Base-by-base conservation (phyloP, 1,139 yeast genomes). In the Casaregolazyma lundiana region DNA sequence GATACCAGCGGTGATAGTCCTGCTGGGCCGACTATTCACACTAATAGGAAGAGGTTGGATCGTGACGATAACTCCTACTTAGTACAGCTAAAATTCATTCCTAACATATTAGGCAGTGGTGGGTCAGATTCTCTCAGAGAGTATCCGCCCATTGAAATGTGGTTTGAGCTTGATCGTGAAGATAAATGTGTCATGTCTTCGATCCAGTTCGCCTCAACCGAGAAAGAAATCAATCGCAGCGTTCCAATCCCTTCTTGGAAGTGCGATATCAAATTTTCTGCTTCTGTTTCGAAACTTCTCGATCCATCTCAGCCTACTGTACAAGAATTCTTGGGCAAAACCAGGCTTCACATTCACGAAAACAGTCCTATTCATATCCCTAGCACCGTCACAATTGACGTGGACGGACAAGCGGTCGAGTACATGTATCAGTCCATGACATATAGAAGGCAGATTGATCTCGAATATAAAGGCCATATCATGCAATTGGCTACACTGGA, bases 81-180 rank as follows among this genome's bases (percentile, higher is more conserved):
- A 24, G 64, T 75, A 13, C 82, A 78, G 57, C 54, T 78, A 51
- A 69, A 67, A 53, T 75, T 78, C 51, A 58, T 69, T n/a, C 83
- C 84, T 0, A 64, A 75, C 7, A 71, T 77, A 7, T 66, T 62
- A 49, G 48, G 38, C 6, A 56, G 50, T 9, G 53, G 41, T 19
- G 34, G 32, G 3, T 40, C 54, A 6, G 57, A 46, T 16, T 45
- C 50, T 17, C 50, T 52, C n/a, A 58, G 54, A 11, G 58, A 64
- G 43, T 69, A 69, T 46, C 83, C 84, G 0, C 77, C 81, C 0
- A 64, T 79, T 2, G 84, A 79, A 56, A 63, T 79, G 43, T 76
- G 81, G 78, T 63, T 75, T 45, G 75, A 72, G 39, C 60, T 77
- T 44, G 69, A 71, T 50, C 67, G 65, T 7, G 54, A 61, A 29